Evolutionary conservation across 306 rosid species (phyloP).

Genomic region (Begonia loranthoides): DNA sequence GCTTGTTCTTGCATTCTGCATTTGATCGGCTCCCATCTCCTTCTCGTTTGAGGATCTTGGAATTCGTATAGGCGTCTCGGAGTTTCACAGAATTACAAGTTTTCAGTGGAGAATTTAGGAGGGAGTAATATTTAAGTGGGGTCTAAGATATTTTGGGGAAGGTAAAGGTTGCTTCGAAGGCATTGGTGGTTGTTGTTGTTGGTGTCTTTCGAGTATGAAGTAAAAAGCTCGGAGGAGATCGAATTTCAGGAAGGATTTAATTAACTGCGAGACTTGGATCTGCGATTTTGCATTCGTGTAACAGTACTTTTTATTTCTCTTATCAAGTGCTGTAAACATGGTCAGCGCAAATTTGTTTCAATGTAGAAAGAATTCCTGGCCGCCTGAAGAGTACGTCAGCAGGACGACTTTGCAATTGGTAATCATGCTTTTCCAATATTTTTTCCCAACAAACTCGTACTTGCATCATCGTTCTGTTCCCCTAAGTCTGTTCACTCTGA

Average conservation of each 20-base stretch:
- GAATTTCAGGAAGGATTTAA: slow-evolving; percentile 6
- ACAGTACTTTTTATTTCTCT: too few species aligned
- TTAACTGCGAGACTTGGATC: too few species aligned
- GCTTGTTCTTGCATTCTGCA: background rate
- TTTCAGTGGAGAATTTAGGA: background rate
- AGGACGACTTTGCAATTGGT: slow-evolving; percentile 69
- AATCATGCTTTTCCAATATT: slow-evolving; percentile 10
- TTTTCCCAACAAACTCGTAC: too few species aligned
- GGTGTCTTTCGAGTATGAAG: slow-evolving; percentile 6
- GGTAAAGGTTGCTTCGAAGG: slow-evolving; percentile 1
- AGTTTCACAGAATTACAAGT: background rate
- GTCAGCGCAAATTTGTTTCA: slow-evolving; percentile 59
- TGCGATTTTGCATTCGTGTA: too few species aligned
- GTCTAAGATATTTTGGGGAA: background rate
- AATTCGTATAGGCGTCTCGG: slow-evolving; percentile 3
- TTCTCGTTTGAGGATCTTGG: too few species aligned
- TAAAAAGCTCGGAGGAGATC: slow-evolving; percentile 1
- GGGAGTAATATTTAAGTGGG: background rate
- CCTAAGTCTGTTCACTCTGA: too few species aligned
- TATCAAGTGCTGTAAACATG: slow-evolving; percentile 38
- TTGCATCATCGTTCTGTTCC: too few species aligned
- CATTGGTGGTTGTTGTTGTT: slow-evolving; percentile 1
- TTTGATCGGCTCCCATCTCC: slow-evolving; percentile 5
- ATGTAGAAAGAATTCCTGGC: slow-evolving; percentile 90
- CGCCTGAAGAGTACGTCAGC: slow-evolving; percentile 75